Base-by-base conservation (phyloP, 164 flowering plant genomes). In the Aristolochia fimbriata region DNA sequence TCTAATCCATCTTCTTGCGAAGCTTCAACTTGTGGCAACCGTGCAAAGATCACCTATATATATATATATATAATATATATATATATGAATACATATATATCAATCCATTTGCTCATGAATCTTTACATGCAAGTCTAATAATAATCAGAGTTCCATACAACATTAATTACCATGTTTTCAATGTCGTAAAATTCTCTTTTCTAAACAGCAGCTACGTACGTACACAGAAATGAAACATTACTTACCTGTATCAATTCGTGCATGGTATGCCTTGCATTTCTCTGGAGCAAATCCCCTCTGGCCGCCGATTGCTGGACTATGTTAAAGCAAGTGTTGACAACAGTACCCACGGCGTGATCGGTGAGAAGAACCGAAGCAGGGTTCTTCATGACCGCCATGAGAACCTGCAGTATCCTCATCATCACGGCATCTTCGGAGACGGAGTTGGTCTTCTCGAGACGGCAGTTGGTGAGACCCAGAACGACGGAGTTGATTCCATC, bases 251-350 rank as follows among this genome's bases (percentile, higher is more conserved):
- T 75, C 31, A 90, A 61, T 59, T 93, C 99, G 31, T 81, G 90
- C 99, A 90, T 88, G 7, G 86, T 71, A 68, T 74, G 71, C 65
- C 84, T 71, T 0, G 90, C 98, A 51, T 57, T 77, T 4, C 91
- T 75, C 57, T 82, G 91, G n/a, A 90, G 84, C 71, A 85, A 68
- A 70, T 88, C 87, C 4, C 91, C 86, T 58, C 81, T 68, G 70
- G 62, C 65, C 0, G 78, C 75, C 0, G 94, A 77, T 62, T 83
- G 87, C 37, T 85, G 89, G 30, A 88, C 86, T 0, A 88, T 81
- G 13, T 89, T 87, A 53, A 86, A 90, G 60, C 92, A 83, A 1
- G 92, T 78, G 58, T 82, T 90, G 15, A 90, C 84, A 22, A 85
- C 60, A 10, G 86, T 81, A 68, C 91, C 90, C 15, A 85, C 83